Base-by-base conservation (phyloP, 1,284 basidiomycete genomes). In the Pisolithus thermaeus region DNA sequence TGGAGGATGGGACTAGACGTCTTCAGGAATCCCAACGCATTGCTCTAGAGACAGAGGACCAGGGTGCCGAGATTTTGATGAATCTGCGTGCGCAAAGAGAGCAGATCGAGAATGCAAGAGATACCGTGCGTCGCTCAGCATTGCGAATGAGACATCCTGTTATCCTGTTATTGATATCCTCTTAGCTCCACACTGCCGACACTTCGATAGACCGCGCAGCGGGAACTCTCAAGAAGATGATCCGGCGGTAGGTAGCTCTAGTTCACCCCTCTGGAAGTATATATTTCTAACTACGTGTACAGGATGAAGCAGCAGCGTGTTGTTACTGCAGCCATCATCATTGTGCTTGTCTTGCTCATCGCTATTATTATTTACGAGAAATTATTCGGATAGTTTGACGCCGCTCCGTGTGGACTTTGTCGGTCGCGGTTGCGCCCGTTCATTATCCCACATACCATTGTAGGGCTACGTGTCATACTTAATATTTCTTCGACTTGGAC, bases 11-110 rank as follows among this genome's bases (percentile, higher is more conserved):
- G 7, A 79, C 86, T 1, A 78, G 84, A 56, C 77, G 97, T 43
- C 70, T 99, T 48, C 84, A 93, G 59, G 93, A 97, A 56, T 92
- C 90, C 18, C 92, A 97, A 57, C 79, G 93, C 22, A 83, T 99
- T 43, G 96, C 96, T 7, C 73, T 99, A 25, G 95, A 99, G 75
- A 98, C 97, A 8, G 97, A 99, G 71, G 86, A 92, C 61, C 85
- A 98, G 36, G 97, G 97, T 9, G 85, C 93, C 12, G 93, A 93
- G 60, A 98, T 99, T 62, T 67, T 99, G 56, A 70, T 86, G 61
- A 93, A 90, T 64, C 74, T 99, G 56, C 73, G 93, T 47, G 75
- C 79, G 2, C 97, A 99, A 73, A 73, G 97, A 56, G 97, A 98
- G 67, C 94, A 96, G 72, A 95, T 99, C 58, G 90, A 97, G 73